These are phyloP conservation scores for Apophysomyces ossiformis DNA, from an alignment of 371 early-diverging fungal species.

Conservation along the genomic window DNA sequence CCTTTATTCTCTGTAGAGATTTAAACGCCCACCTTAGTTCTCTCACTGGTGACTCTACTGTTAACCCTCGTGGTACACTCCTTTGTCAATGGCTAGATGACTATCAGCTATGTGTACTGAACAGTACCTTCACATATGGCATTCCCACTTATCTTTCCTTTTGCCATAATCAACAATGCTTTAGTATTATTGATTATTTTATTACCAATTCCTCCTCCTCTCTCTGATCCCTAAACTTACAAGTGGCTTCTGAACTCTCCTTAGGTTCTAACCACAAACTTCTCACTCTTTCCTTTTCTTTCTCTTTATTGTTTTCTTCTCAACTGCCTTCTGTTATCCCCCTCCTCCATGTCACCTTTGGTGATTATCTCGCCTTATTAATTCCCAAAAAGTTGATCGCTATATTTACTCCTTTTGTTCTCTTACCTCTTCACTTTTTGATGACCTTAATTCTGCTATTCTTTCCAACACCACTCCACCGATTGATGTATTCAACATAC, in stretches of 20 bases:
- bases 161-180: background rate
- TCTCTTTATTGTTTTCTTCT: background rate
- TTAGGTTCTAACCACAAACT: constrained; percentile 16
- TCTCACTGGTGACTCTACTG: constrained; percentile 8
- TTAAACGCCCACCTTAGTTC: too few species aligned
- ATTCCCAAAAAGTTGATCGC: too few species aligned
- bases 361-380: background rate
- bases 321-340: too few species aligned
- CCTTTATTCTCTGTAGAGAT: constrained; percentile 17
- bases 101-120: too few species aligned
- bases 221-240: background rate
- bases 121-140: constrained; percentile 14
- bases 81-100: constrained; percentile 13
- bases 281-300: background rate
- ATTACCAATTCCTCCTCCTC: background rate
- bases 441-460: too few species aligned
- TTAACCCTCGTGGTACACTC: background rate
- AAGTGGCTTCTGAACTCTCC: constrained; percentile 8
- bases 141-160: constrained; percentile 11
- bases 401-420: too few species aligned
- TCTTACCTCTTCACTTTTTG: too few species aligned
- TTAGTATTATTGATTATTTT: constrained; percentile 20
- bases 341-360: background rate
- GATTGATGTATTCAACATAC: too few species aligned
- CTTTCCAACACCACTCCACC: too few species aligned